phyloP scores from a whole-genome alignment of 2,329 filamentous ascomycete genomes.

The Thielaviopsis euricoi region DNA sequence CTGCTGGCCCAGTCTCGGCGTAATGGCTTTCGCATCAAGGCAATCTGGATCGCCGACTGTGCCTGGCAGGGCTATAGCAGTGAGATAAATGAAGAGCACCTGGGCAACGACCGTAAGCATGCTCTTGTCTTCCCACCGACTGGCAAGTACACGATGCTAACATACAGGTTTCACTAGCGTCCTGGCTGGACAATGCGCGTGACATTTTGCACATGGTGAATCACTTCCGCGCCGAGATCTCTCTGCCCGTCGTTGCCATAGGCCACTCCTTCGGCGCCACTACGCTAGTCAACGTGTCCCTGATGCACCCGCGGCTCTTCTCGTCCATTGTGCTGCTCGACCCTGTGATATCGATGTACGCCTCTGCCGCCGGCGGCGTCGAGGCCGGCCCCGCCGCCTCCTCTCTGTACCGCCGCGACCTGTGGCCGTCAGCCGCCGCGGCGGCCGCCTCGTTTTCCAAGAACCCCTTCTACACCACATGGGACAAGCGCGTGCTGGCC shows the following conservation, averaged over 20 bases:
- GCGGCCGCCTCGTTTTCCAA: slow-evolving; percentile 51
- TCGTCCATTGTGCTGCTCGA: slow-evolving; percentile 65
- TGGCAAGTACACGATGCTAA: no score
- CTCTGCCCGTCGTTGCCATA: slow-evolving; percentile 65
- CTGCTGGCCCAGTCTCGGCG: slow-evolving; percentile 41
- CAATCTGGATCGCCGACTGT: slow-evolving; percentile 85
- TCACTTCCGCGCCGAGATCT: slow-evolving; percentile 47
- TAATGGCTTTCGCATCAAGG: slow-evolving; percentile 50
- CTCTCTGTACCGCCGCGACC: slow-evolving; percentile 58
- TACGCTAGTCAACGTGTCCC: slow-evolving; percentile 52
- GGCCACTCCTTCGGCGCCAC: slow-evolving; percentile 81
- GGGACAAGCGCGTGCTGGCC: slow-evolving; percentile 64
- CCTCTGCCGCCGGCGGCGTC: slow-evolving; percentile 5
- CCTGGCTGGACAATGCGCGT: slow-evolving; percentile 72
- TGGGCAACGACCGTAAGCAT: slow-evolving; percentile 80
- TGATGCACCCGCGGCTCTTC: slow-evolving; percentile 69
- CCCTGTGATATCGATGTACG: slow-evolving; percentile 51
- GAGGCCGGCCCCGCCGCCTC: slow-evolving; percentile 29
- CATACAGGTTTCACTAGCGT: slow-evolving; percentile 40
- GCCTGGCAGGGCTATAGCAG: slow-evolving; percentile 70
- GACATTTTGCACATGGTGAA: slow-evolving; percentile 80
- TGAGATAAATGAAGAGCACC: slow-evolving; percentile 53
- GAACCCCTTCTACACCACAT: slow-evolving; percentile 56
- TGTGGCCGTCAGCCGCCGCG: slow-evolving; percentile 60
- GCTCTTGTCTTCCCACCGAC: no score